A percentile compares a stretch with the other conserved stretches of the same genome.
Evolutionary conservation across 2,329 filamentous ascomycete genomes (phyloP).

Genomic region (Karstenula rhodostoma): DNA sequence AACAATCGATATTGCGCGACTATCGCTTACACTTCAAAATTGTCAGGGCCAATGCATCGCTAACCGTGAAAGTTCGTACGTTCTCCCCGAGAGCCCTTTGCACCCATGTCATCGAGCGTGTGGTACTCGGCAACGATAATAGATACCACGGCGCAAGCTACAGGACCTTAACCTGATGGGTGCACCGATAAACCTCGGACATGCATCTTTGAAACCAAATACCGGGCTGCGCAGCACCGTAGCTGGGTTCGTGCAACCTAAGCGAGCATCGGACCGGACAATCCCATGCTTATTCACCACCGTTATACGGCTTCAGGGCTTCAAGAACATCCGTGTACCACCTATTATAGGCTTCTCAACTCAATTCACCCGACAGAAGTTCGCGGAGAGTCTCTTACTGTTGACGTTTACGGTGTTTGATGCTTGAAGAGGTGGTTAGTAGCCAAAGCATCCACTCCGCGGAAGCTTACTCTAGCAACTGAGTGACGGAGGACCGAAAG

Average conservation of each 20-base stretch:
- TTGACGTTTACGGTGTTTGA: not conserved
- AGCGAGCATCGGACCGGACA: conserved; percentile 12
- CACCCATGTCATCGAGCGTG: not conserved
- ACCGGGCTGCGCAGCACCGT: not conserved
- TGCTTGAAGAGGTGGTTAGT: not conserved
- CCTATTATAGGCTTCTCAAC: not conserved
- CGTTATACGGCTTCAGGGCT: conserved; percentile 14
- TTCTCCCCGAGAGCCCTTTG: not conserved
- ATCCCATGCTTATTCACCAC: conserved; percentile 17
- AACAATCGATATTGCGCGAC: not conserved
- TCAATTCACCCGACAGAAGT: not conserved
- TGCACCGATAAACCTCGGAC: conserved; percentile 18
- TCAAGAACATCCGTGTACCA: not conserved
- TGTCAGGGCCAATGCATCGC: not conserved
- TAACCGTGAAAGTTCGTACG: not conserved
- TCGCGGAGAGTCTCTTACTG: not conserved
- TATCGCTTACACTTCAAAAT: not conserved
- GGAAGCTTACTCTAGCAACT: not conserved
- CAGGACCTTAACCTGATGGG: conserved; percentile 8
- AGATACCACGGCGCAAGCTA: not conserved
- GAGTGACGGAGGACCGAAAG: not conserved
- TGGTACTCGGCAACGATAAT: not conserved
- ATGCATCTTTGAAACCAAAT: not conserved
- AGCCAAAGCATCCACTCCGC: not conserved
- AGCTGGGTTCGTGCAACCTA: not conserved